Evolutionary conservation across 129 eudicot genomes (phyloP).

Genomic region (Tagetes erecta): DNA sequence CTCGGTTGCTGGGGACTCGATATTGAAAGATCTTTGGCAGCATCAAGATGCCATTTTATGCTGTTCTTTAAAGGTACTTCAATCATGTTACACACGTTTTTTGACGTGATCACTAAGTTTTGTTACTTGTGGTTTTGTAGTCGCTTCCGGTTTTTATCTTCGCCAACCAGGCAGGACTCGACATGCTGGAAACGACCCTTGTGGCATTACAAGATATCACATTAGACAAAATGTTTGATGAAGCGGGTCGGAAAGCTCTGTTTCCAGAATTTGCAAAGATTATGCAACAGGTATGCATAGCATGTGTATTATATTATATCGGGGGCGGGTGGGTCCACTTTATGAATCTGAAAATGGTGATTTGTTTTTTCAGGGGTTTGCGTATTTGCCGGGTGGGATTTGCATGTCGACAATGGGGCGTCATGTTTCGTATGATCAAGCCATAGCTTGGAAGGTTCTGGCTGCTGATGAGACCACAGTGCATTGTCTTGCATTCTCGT

Average conservation of each 20-base stretch:
- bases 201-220: conserved; percentile 91
- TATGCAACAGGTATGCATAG: conserved; percentile 77
- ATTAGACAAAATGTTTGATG: conserved; percentile 89
- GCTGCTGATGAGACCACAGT: conserved; percentile 72
- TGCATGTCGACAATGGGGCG: conserved; percentile 99
- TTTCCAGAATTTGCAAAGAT: conserved; percentile 81
- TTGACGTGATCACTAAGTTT: background rate
- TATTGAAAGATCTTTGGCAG: conserved; percentile 90
- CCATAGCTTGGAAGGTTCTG: conserved; percentile 92
- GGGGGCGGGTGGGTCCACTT: too few species aligned
- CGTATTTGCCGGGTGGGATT: conserved; percentile 88
- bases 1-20: conserved; percentile 52
- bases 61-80: conserved; percentile 84
- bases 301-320: too few species aligned
- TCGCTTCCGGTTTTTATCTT: conserved; percentile 82
- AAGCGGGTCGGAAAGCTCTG: conserved; percentile 70
- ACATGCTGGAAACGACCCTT: conserved; percentile 94
- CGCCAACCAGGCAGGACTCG: conserved; percentile 94
- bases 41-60: conserved; percentile 95
- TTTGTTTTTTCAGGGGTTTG: conserved; percentile 57
- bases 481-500: conserved; percentile 89
- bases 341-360: conserved; percentile 10
- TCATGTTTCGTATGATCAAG: conserved; percentile 81
- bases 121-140: conserved; percentile 38
- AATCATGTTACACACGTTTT: background rate